A percentile compares a stretch with the other conserved stretches of the same genome.
These are phyloP conservation scores for Pisolithus marmoratus DNA, from an alignment of 768 basidiomycete genomes.

Conservation along the genomic window DNA sequence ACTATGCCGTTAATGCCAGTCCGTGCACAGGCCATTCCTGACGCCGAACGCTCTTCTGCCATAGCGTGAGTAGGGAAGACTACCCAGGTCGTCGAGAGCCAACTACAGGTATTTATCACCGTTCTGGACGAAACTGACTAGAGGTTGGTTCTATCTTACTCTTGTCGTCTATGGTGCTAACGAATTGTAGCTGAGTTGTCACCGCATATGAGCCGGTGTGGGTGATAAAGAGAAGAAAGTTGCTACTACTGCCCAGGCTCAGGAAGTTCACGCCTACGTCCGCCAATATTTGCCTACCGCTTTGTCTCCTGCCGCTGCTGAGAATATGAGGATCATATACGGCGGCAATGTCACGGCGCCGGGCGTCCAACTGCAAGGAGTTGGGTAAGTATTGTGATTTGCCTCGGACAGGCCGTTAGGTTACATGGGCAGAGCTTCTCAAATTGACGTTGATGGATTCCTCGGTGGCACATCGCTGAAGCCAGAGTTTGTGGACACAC, in stretches of 20 bases:
- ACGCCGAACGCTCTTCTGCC: conserved; percentile 86
- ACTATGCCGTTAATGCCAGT: not conserved
- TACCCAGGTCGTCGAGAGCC: conserved; percentile 69
- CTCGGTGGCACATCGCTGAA: conserved; percentile 97
- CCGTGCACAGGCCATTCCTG: conserved; percentile 78
- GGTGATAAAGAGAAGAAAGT: conserved; percentile 98
- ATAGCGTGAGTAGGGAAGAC: conserved; percentile 81
- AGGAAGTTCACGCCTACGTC: conserved; percentile 83
- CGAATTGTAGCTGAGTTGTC: conserved; percentile 65
- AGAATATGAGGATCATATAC: conserved; percentile 82
- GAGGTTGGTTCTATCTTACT: conserved; percentile 49
- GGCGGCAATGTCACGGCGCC: conserved; percentile 93
- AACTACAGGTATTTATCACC: conserved; percentile 71
- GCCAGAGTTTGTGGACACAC: conserved; percentile 93
- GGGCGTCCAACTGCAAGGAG: conserved; percentile 82
- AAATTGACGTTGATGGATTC: conserved; percentile 93
- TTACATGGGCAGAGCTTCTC: conserved; percentile 42
- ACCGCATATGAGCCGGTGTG: conserved; percentile 97
- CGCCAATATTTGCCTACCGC: conserved; percentile 63
- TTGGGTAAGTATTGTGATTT: conserved; percentile 53
- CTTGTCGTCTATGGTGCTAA: not conserved
- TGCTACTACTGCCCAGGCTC: conserved; percentile 87
- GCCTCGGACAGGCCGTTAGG: not conserved
- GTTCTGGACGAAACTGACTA: conserved; percentile 63
- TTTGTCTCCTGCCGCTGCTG: conserved; percentile 69